These are phyloP conservation scores for Pulicaria dysenterica DNA, from an alignment of 129 eudicot species.

Conservation along the genomic window DNA sequence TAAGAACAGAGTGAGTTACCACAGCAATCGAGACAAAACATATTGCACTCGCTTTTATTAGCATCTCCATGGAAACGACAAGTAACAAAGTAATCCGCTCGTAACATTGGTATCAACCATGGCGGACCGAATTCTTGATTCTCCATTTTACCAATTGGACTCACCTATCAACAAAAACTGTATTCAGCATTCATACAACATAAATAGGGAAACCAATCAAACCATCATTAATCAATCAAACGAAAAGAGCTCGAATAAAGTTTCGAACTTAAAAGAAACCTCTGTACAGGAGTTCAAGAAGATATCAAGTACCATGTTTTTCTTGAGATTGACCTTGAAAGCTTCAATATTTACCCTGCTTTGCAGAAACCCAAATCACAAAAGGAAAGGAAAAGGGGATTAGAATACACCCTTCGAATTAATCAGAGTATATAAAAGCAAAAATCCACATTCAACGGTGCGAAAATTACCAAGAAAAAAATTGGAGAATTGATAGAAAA, in stretches of 20 bases:
- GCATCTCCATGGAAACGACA: slow-evolving; percentile 54
- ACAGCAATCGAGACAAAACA: slow-evolving; percentile 58
- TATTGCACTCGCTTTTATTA: slow-evolving; percentile 55
- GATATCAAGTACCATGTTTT: slow-evolving; percentile 33
- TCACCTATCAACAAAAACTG: slow-evolving; percentile 36
- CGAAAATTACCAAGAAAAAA: slow-evolving; percentile 22
- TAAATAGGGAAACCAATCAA: not conserved
- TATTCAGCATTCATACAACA: not conserved
- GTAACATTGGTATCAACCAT: slow-evolving; percentile 61
- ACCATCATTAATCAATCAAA: slow-evolving; percentile 16
- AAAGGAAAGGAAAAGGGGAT: not conserved
- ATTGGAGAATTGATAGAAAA: slow-evolving; percentile 1
- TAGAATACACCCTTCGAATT: slow-evolving; percentile 31
- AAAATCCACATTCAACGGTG: slow-evolving; percentile 28
- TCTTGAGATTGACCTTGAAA: slow-evolving; percentile 16
- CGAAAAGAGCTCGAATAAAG: not conserved
- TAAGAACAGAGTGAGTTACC: slow-evolving; percentile 53
- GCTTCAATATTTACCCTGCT: slow-evolving; percentile 33
- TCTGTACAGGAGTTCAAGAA: slow-evolving; percentile 13
- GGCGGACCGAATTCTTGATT: slow-evolving; percentile 49
- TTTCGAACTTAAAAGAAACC: slow-evolving; percentile 4
- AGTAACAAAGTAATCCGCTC: slow-evolving; percentile 48
- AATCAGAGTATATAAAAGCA: not conserved
- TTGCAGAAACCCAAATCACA: slow-evolving; percentile 17
- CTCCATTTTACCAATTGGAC: slow-evolving; percentile 46